Base-by-base conservation (phyloP, 108 stramenopile genomes). In the Seminavis robusta region DNA sequence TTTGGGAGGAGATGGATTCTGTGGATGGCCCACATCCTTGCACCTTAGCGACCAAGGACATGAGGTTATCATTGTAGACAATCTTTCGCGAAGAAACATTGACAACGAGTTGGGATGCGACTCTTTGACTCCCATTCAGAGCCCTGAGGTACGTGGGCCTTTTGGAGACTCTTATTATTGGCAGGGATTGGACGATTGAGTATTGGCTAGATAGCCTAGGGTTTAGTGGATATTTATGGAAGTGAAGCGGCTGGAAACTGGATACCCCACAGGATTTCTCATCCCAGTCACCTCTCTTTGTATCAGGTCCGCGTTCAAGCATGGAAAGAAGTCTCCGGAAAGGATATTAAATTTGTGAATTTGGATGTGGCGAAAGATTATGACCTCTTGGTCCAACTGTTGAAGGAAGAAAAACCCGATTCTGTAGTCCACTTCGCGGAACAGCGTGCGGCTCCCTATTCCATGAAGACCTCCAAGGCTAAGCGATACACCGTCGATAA, bases 401-500 rank as follows among this genome's bases (percentile, higher is more conserved):
- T 98, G 78, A 83, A 95, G 66, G 74, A 84, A 19, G 88, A 92
- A 60, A 60, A 95, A 61, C 97, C 97, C 30, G 95, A 96, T 68
- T 79, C 94, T 43, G 88, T 98, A 44, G 91, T 98, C 39, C 97
- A 97, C 77, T 97, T 98, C 67, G 97, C 96, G 21, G 97, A 98
- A 72, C 97, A 98, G 68, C 88, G 97, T 47, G 97, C 97, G 8
- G 97, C 96, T 56, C 97, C 97, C 19, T 98, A 98, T 74, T 93
- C 91, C 52, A 94, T 94, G 92, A 97, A 96, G 70, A 81, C 70
- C 24, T 77, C 96, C 46, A 91, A 94, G 70, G 55, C 82, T 45
- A 97, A 97, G 81, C 74, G 96, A 48, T 98, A 98, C 92, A 98
- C 97, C 25, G 86, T 98, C 17, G 95, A 97, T 75, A 98, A 98